Base-by-base conservation (phyloP, 306 rosid species). In the Sphenostylis stenocarpa region DNA sequence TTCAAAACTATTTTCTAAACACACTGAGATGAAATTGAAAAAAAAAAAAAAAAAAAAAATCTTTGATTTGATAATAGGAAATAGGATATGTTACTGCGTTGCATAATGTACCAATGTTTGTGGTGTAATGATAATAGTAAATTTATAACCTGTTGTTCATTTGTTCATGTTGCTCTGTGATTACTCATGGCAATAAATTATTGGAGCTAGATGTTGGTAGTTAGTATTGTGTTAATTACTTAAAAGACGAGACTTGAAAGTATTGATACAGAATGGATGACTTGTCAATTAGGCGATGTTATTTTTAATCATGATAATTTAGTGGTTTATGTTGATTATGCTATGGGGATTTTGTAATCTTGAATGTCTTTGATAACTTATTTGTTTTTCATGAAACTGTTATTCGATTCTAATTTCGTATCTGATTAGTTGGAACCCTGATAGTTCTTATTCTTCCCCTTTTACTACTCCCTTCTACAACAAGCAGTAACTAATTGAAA, bases 121-220 rank as follows among this genome's bases (percentile, higher is more conserved):
- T 29, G 6, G 39, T 9, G 20, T 56, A 36, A 41, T 45, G 52
- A 29, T 80, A 39, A 47, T 3, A 56, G 56, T 71, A 57, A 70
- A 70, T 48, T 53, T 75, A 11, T 57, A 29, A 49, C 43, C 23
- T 51, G 19, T 60, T 45, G 52, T 43, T 60, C 28, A 20, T 72
- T 72, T 19, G 8, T 73, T 43, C 41, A 20, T 34, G 14, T 67
- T 77, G 10, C 72, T 34, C 72, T 84, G 44, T 61, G 53, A 36
- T 44, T 23, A 36, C 33, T 24, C 9, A 20, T 45, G 63, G 10
- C 39, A 3, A 31, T 66, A 48, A 51, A 41, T 58, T 49, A 33
- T 72, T 72, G 58, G 51, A 67, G 49, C 66, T 70, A 45, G 49
- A 33, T 62, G 52, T 26, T 70, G 64, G 26, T 53, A 16, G 66